Evolutionary conservation across 805 yeast species (phyloP).

Genomic region (Phaffomyces thermotolerans): DNA sequence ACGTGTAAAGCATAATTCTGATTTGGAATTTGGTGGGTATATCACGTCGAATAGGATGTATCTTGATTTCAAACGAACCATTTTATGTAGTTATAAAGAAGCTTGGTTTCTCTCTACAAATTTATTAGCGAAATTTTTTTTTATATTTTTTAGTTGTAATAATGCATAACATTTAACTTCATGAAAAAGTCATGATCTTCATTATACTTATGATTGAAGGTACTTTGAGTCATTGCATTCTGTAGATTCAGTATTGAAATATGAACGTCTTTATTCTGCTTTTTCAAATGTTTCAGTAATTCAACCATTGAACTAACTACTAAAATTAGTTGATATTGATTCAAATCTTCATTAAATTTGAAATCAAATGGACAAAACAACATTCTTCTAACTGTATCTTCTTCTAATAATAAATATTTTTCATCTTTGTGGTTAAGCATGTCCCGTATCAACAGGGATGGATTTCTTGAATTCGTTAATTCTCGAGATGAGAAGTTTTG

Average conservation of each 20-base stretch:
- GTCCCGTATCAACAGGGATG: neutral
- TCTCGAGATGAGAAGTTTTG: too few relatives aligned
- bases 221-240: conserved; percentile 15
- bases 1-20: conserved; percentile 23
- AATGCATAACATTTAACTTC: conserved; percentile 13
- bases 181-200: conserved; percentile 7
- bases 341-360: neutral
- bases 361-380: conserved; percentile 14
- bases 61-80: conserved; percentile 87
- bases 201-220: conserved; percentile 3
- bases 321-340: conserved; percentile 5
- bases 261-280: neutral
- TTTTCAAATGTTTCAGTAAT: neutral
- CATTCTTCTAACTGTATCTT: conserved; percentile 5
- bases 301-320: conserved; percentile 2
- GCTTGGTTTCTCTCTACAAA: neutral
- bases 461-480: neutral
- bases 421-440: neutral
- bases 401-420: neutral
- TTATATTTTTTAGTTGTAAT: neutral
- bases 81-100: conserved; percentile 26
- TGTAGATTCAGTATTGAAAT: conserved; percentile 12
- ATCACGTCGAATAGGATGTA: conserved; percentile 76
- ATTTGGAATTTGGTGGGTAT: conserved; percentile 44
- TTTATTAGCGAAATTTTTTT: neutral